phyloP scores from a whole-genome alignment of 768 basidiomycete genomes.

The Termitomyces sp. region DNA sequence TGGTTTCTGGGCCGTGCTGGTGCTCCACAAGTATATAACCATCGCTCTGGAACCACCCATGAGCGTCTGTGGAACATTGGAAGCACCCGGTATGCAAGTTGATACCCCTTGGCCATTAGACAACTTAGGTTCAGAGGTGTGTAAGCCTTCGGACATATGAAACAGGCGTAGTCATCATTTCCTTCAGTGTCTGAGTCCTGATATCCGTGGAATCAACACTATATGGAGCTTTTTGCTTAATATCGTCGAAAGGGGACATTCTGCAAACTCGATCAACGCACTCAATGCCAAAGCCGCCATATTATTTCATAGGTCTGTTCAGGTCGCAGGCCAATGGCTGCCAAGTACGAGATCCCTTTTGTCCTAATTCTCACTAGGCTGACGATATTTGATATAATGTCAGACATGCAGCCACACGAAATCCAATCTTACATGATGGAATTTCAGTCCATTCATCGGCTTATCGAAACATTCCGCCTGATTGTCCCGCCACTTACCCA shows the following conservation, averaged over 20 bases:
- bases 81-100: constrained; percentile 42
- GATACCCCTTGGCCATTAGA: constrained; percentile 51
- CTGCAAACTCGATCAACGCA: constrained; percentile 32
- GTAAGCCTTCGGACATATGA: constrained; percentile 8
- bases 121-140: constrained; percentile 28
- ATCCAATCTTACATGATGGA: constrained; percentile 34
- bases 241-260: constrained; percentile 21
- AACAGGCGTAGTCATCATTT: constrained; percentile 11
- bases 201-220: constrained; percentile 40
- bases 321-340: constrained; percentile 43
- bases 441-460: constrained; percentile 38
- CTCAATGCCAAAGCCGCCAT: constrained; percentile 50
- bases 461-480: constrained; percentile 36
- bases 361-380: background rate
- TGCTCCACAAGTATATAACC: constrained; percentile 51
- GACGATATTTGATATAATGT: background rate
- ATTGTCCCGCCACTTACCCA: constrained; percentile 27
- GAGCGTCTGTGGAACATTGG: constrained; percentile 49
- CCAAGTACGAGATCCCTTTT: constrained; percentile 26
- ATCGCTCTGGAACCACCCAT: constrained; percentile 47
- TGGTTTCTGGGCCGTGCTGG: constrained; percentile 59
- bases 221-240: constrained; percentile 43
- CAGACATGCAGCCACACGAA: constrained; percentile 38
- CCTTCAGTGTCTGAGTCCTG: constrained; percentile 37
- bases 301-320: constrained; percentile 52